phyloP scores from a whole-genome alignment of 176 grass and related monocot genomes.

The Oryza glaberrima region DNA sequence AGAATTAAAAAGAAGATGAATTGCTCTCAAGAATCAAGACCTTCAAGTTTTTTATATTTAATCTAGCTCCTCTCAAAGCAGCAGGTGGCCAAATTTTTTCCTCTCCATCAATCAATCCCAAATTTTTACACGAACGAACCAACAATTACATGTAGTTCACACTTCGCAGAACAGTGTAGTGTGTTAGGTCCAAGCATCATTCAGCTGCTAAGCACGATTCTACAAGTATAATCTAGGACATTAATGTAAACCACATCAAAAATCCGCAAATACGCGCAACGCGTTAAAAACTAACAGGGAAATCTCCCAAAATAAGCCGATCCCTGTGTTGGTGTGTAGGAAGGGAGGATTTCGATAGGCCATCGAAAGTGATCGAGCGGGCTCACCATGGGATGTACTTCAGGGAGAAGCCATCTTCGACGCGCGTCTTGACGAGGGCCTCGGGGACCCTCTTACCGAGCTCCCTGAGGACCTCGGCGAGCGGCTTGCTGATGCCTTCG shows the following conservation, averaged over 20 bases:
- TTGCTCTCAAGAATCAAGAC: background rate
- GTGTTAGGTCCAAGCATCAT: background rate
- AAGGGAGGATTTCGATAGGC: background rate
- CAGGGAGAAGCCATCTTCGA: constrained; percentile 60
- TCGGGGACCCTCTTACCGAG: constrained; percentile 86
- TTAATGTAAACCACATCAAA: background rate
- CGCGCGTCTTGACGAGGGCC: constrained; percentile 66
- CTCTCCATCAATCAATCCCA: background rate
- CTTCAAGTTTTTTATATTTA: background rate
- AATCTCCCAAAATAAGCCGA: background rate
- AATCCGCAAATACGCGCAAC: background rate
- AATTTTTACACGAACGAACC: constrained; percentile 9
- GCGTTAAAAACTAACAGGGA: background rate
- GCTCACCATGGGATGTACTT: constrained; percentile 89
- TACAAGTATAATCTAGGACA: background rate
- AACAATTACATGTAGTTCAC: constrained; percentile 2
- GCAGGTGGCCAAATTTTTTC: background rate
- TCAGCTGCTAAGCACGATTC: background rate
- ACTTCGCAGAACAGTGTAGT: background rate
- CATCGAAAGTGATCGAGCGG: background rate
- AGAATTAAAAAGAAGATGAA: background rate
- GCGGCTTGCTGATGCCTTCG: constrained; percentile 79
- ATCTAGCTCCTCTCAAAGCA: background rate
- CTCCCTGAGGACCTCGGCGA: constrained; percentile 75
- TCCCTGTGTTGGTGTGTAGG: background rate